phyloP scores from a whole-genome alignment of 441 rosid species.

The Adansonia gregorii region DNA sequence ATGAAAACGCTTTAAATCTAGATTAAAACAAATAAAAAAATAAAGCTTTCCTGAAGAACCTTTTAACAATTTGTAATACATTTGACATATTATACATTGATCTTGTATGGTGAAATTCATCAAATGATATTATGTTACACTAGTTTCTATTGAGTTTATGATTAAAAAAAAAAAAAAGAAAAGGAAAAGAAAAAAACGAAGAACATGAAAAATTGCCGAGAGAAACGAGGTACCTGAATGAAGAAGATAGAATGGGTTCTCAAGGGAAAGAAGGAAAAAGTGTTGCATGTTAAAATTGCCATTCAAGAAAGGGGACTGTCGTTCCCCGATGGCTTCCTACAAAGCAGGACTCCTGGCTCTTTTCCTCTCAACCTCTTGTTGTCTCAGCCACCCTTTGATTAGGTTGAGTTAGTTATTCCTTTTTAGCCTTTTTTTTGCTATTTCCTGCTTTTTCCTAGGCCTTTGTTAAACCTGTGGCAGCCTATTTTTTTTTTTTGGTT shows the following conservation, averaged over 20 bases:
- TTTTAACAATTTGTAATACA: not conserved
- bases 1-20: not conserved
- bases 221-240: constrained; percentile 39
- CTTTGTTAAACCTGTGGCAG: not conserved
- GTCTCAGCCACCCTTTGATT: constrained; percentile 34
- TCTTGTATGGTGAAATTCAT: not conserved
- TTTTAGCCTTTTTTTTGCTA: constrained; percentile 36
- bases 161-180: not conserved
- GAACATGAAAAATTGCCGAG: not conserved
- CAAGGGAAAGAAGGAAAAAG: constrained; percentile 41
- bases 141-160: not conserved
- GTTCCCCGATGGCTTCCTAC: constrained; percentile 42
- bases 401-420: constrained; percentile 33
- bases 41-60: not conserved
- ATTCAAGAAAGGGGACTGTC: constrained; percentile 40
- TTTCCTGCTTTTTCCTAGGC: constrained; percentile 33
- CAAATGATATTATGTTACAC: not conserved
- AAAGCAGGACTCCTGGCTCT: constrained; percentile 40
- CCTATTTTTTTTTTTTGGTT: constrained; percentile 21
- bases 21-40: not conserved
- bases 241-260: constrained; percentile 40
- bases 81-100: not conserved
- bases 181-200: not conserved
- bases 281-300: constrained; percentile 39
- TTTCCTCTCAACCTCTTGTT: constrained; percentile 23